Conservation (phyloP, 352 stramenopile genomes). For the Phytophthora sojae region DNA sequence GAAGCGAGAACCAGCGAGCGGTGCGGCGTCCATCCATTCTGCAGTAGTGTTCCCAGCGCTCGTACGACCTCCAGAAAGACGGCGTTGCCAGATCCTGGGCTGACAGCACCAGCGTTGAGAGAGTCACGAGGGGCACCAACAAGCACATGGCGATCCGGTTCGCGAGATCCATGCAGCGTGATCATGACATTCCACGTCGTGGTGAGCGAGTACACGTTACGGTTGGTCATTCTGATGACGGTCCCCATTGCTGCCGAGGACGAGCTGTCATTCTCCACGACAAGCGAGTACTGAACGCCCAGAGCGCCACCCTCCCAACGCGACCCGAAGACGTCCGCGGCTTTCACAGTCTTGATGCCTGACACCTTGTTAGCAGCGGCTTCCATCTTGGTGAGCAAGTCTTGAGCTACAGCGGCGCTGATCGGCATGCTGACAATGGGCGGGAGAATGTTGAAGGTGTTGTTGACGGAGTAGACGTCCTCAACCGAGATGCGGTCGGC, state of each 20-base stretch:
- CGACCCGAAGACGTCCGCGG: conserved; percentile 52
- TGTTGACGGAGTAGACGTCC: conserved; percentile 80
- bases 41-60: conserved; percentile 63
- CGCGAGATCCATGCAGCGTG: conserved; percentile 69
- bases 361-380: conserved; percentile 16
- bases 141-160: conserved; percentile 83
- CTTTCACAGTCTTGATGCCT: conserved; percentile 33
- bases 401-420: conserved; percentile 62
- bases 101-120: conserved; percentile 67
- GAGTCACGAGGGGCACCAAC: conserved; percentile 75
- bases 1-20: conserved; percentile 80
- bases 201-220: conserved; percentile 75
- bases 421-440: conserved; percentile 77
- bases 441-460: conserved; percentile 87
- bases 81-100: conserved; percentile 75
- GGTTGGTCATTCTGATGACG: conserved; percentile 57
- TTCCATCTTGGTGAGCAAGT: conserved; percentile 47
- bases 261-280: conserved; percentile 34
- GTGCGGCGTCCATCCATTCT: conserved; percentile 79
- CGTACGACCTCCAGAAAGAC: conserved; percentile 81
- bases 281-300: conserved; percentile 37
- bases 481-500: conserved; percentile 79
- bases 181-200: conserved; percentile 87
- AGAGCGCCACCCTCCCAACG: conserved; percentile 46
- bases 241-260: conserved; percentile 30